Percentiles rank a stretch among this genome's conserved stretches.
These are phyloP conservation scores for Pyrenochaeta sp. DNA, from an alignment of 2,329 filamentous ascomycete species.

Conservation along the genomic window DNA sequence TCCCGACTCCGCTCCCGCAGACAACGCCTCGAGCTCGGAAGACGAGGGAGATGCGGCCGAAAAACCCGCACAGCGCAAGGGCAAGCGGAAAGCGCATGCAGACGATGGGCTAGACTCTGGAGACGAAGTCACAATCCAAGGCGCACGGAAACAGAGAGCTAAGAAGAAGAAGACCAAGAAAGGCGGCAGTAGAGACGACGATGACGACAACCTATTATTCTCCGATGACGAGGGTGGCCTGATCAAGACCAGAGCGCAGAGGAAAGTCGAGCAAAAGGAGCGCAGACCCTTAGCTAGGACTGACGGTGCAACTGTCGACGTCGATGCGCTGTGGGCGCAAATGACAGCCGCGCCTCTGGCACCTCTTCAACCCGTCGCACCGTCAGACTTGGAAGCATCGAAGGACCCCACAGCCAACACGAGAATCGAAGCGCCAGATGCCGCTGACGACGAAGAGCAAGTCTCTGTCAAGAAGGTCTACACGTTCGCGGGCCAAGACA, in stretches of 20 bases:
- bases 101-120: conserved; percentile 61
- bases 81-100: conserved; percentile 43
- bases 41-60: conserved; percentile 43
- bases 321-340: conserved; percentile 73
- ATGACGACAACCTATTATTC: conserved; percentile 29
- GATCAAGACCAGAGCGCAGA: conserved; percentile 76
- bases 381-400: conserved; percentile 13
- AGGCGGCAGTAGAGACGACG: conserved; percentile 26
- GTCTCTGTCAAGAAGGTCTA: conserved; percentile 74
- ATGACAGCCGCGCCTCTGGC: conserved; percentile 63
- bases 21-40: conserved; percentile 60
- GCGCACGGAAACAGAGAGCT: conserved; percentile 60
- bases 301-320: conserved; percentile 72
- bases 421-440: conserved; percentile 8
- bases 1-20: conserved; percentile 65
- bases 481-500: conserved; percentile 76
- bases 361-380: conserved; percentile 28
- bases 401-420: conserved; percentile 16
- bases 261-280: conserved; percentile 70
- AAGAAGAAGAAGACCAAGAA: conserved; percentile 49
- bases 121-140: conserved; percentile 74
- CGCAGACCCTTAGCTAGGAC: conserved; percentile 60
- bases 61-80: conserved; percentile 28
- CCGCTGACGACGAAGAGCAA: conserved; percentile 45
- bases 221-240: conserved; percentile 59